Evolutionary conservation across 257 asterid genomes (phyloP).

Genomic region (Forsythia viridissima): DNA sequence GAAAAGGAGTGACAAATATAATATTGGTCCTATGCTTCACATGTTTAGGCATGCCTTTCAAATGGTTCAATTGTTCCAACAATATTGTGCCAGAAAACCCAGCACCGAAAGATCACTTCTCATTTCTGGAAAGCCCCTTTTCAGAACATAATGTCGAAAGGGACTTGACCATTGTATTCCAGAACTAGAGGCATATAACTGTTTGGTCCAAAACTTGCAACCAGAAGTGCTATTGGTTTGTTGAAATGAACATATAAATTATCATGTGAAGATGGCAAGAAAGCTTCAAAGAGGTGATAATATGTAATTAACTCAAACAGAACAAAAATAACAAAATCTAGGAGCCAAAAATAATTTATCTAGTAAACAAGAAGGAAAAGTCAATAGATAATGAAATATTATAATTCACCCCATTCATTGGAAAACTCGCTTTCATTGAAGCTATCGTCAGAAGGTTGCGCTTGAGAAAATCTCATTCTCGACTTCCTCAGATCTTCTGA

Average conservation of each 20-base stretch:
- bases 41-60: neutral
- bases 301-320: conserved; percentile 1
- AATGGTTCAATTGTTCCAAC: neutral
- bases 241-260: neutral
- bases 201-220: neutral
- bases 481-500: conserved; percentile 85
- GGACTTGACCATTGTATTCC: neutral
- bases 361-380: conserved; percentile 5
- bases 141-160: neutral
- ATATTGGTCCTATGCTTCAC: neutral
- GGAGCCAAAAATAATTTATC: conserved; percentile 3
- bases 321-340: neutral
- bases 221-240: neutral
- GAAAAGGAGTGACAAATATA: neutral
- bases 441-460: conserved; percentile 73
- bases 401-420: conserved; percentile 61
- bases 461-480: conserved; percentile 78
- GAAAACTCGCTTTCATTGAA: conserved; percentile 63
- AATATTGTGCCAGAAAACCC: neutral
- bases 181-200: neutral
- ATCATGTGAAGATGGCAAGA: neutral
- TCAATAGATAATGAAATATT: conserved; percentile 1
- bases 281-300: neutral
- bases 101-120: neutral
- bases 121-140: neutral